Base-by-base conservation (phyloP, 2,329 filamentous ascomycete species). In the Apiospora kogelbergensis region DNA sequence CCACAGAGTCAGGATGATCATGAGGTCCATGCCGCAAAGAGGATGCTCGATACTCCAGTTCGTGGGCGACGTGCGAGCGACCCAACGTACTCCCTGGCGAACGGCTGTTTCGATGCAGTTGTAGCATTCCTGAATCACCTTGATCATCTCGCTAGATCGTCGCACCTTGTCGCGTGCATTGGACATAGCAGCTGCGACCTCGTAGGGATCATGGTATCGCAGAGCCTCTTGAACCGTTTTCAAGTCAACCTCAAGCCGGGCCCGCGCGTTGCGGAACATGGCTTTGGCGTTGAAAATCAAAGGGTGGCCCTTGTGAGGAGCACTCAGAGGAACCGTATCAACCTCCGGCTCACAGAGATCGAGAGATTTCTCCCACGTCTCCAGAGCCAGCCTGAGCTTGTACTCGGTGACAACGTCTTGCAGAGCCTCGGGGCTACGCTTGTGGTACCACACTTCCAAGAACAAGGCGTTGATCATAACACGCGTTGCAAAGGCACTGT, bases 41-140 rank as follows among this genome's bases (percentile, higher is more conserved):
- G 96, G 95, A 80, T 99, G 95, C 84, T 99, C 96, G 71, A 98
- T 93, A 80, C 95, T 98, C 96, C 96, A 99, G 83, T 98, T 98
- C 63, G 96, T 98, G 26, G 96, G 94, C 63, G 95, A 98, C 26
- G 95, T 98, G 74, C 95, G 92, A n/a, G 95, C 95, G 71, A 98
- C 95, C 95, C 96, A 98, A 76, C 95, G 94, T 73, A 98, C 94
- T 73, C 95, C 96, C 81, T 98, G 95, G 71, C 94, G 84, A 63
- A 97, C 95, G 68, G 95, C 95, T 65, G 96, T 97, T 81, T 98
- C 95, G 77, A 99, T 95, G 84, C 95, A 98, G 81, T 97, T 94
- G 81, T 96, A 98, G 83, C 96, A 98, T 81, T 97, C 94, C 78
- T 98, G 92, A 71, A 99, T 97, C 76, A 98, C 95, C 83, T 97